phyloP scores from a whole-genome alignment of 1,139 yeast genomes.

The Suhomyces maxii region DNA sequence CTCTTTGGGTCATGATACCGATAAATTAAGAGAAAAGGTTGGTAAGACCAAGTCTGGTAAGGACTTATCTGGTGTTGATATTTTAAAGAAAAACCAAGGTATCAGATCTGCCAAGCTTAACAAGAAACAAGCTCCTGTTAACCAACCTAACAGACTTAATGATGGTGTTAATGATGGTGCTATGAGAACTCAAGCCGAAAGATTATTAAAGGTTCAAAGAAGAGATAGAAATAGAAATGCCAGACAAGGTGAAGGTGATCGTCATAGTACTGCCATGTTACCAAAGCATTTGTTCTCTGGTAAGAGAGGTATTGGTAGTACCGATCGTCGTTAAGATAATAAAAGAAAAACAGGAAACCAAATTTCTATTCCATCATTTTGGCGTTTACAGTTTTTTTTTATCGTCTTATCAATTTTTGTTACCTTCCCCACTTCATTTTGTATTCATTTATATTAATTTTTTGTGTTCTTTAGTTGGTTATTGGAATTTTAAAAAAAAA shows the following conservation, averaged over 20 bases:
- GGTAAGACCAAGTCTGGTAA: constrained; percentile 39
- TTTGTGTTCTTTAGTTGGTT: background rate
- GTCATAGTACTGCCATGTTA: constrained; percentile 79
- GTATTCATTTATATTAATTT: too few relatives aligned
- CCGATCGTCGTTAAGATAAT: constrained; percentile 59
- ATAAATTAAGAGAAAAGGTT: constrained; percentile 54
- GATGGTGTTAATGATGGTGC: constrained; percentile 87
- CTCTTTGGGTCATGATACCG: constrained; percentile 84
- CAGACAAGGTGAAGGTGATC: constrained; percentile 94
- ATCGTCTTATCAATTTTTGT: too few relatives aligned
- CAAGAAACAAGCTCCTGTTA: constrained; percentile 48
- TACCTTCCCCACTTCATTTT: too few relatives aligned
- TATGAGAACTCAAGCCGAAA: constrained; percentile 81
- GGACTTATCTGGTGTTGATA: constrained; percentile 70
- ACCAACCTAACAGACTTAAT: constrained; percentile 77
- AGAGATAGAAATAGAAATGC: constrained; percentile 92
- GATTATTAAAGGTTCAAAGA: constrained; percentile 85
- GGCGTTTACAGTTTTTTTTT: too few relatives aligned
- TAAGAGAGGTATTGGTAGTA: constrained; percentile 91
- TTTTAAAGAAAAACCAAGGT: constrained; percentile 58
- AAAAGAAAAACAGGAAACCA: background rate
- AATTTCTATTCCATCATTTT: too few relatives aligned
- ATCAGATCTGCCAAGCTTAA: constrained; percentile 42
- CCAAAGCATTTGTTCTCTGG: constrained; percentile 96
- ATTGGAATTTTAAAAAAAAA: constrained; percentile 4